These are phyloP conservation scores for Epichloe sylvatica DNA, from an alignment of 2,329 filamentous ascomycete genomes.

Conservation along the genomic window DNA sequence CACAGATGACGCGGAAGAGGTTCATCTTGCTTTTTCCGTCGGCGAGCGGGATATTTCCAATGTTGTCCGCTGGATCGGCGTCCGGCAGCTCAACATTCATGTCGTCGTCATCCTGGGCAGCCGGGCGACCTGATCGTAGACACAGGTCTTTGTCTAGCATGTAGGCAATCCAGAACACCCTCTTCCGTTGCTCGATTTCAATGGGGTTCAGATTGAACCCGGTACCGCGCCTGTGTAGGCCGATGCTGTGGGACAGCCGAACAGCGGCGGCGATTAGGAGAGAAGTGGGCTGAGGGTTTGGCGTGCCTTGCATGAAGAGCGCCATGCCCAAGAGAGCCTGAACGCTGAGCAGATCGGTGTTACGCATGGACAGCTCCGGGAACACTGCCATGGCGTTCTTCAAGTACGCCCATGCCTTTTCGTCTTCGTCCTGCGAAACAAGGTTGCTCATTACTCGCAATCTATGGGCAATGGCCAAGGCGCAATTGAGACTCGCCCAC, in stretches of 20 bases:
- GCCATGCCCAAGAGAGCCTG: slow-evolving; percentile 90
- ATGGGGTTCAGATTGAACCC: slow-evolving; percentile 88
- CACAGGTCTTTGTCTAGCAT: slow-evolving; percentile 52
- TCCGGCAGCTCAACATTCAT: slow-evolving; percentile 96
- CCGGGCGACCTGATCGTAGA: slow-evolving; percentile 44
- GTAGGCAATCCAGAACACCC: slow-evolving; percentile 53
- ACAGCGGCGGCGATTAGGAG: slow-evolving; percentile 85
- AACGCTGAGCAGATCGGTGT: slow-evolving; percentile 87
- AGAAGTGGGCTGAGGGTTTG: slow-evolving; percentile 89
- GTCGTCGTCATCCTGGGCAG: slow-evolving; percentile 50
- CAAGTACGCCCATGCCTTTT: slow-evolving; percentile 87
- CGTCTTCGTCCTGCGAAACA: slow-evolving; percentile 78
- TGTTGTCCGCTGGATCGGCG: slow-evolving; percentile 78
- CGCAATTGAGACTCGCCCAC: slow-evolving; percentile 96
- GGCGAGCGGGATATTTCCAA: slow-evolving; percentile 82
- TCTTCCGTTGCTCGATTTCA: slow-evolving; percentile 75
- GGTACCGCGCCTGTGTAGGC: slow-evolving; percentile 82
- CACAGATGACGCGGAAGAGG: slow-evolving; percentile 82
- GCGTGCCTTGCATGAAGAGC: slow-evolving; percentile 87
- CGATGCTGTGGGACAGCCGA: slow-evolving; percentile 81
- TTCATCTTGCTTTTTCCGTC: slow-evolving; percentile 91
- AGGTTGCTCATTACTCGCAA: slow-evolving; percentile 91
- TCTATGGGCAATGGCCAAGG: slow-evolving; percentile 81
- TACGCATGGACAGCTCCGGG: slow-evolving; percentile 85
- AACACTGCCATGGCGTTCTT: slow-evolving; percentile 95